Evolutionary conservation across 768 basidiomycete genomes (phyloP).

Genomic region (Scleroderma citrinum): DNA sequence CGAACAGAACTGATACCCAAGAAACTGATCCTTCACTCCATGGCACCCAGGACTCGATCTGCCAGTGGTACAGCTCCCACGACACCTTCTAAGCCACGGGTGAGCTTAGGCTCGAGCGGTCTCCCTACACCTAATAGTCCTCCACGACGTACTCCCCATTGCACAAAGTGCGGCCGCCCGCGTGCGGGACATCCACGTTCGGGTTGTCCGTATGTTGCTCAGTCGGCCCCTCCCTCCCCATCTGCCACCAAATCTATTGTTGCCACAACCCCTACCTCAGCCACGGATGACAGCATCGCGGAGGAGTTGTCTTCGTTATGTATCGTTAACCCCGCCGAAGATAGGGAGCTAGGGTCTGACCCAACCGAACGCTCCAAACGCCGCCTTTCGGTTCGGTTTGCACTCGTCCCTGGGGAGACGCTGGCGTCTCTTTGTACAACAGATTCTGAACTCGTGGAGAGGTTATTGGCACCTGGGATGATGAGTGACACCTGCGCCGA

Average conservation of each 20-base stretch:
- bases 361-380: conserved; percentile 10
- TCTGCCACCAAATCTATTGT: conserved; percentile 6
- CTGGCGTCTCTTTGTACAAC: conserved; percentile 47
- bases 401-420: conserved; percentile 32
- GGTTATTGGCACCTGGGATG: conserved; percentile 41
- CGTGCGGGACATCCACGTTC: conserved; percentile 57
- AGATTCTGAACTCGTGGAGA: conserved; percentile 41
- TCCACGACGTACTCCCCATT: conserved; percentile 48
- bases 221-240: conserved; percentile 16
- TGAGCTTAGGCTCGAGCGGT: conserved; percentile 4
- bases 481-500: conserved; percentile 22
- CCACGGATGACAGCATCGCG: conserved; percentile 27
- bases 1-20: not conserved
- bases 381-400: conserved; percentile 26
- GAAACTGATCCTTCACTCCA: not conserved
- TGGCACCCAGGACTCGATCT: conserved; percentile 26
- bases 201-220: conserved; percentile 47
- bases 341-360: conserved; percentile 6
- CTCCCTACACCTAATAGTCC: conserved; percentile 29
- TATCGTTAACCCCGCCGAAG: conserved; percentile 26
- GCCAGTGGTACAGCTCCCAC: conserved; percentile 18
- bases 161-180: conserved; percentile 50
- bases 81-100: conserved; percentile 21
- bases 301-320: conserved; percentile 44
- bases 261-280: not conserved